Evolutionary conservation across 495 filamentous ascomycete species (phyloP).

Genomic region (Penicillium fimorum): DNA sequence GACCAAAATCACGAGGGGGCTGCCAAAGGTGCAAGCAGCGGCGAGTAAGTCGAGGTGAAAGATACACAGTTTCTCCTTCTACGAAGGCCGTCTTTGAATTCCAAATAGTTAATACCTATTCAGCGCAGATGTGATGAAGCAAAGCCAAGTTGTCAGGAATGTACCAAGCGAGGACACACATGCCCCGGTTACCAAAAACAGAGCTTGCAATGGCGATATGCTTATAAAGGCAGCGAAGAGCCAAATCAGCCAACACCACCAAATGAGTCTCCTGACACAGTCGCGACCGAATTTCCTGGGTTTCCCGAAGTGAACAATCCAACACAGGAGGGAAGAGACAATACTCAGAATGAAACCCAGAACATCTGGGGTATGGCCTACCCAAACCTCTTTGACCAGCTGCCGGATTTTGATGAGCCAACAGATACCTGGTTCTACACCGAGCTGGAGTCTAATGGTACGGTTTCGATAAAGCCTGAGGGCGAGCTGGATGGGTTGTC

Average conservation of each 20-base stretch:
- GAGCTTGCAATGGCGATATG: constrained; percentile 27
- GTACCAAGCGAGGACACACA: constrained; percentile 17
- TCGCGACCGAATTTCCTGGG: neutral
- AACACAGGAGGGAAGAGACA: neutral
- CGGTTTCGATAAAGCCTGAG: constrained; percentile 3
- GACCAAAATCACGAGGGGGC: constrained; percentile 28
- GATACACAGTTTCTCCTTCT: constrained; percentile 5
- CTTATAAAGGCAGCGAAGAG: constrained; percentile 20
- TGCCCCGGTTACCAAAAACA: constrained; percentile 28
- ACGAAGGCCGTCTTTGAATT: neutral
- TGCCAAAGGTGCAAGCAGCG: constrained; percentile 29
- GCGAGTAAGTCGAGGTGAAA: constrained; percentile 26
- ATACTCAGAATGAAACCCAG: constrained; percentile 6
- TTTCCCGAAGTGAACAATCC: neutral
- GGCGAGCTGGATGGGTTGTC: constrained; percentile 18
- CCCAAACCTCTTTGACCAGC: constrained; percentile 18
- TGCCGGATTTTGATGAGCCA: constrained; percentile 16
- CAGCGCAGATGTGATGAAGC: constrained; percentile 30
- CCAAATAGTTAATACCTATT: constrained; percentile 5
- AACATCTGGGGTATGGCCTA: constrained; percentile 16
- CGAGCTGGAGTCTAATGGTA: neutral
- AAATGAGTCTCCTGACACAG: neutral
- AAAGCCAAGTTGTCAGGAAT: constrained; percentile 28
- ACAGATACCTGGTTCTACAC: constrained; percentile 8
- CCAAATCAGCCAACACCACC: neutral